A percentile compares a stretch with the other conserved stretches of the same genome.
Conservation (phyloP, 1,284 basidiomycete genomes). For the Ceratobasidium sp. region DNA sequence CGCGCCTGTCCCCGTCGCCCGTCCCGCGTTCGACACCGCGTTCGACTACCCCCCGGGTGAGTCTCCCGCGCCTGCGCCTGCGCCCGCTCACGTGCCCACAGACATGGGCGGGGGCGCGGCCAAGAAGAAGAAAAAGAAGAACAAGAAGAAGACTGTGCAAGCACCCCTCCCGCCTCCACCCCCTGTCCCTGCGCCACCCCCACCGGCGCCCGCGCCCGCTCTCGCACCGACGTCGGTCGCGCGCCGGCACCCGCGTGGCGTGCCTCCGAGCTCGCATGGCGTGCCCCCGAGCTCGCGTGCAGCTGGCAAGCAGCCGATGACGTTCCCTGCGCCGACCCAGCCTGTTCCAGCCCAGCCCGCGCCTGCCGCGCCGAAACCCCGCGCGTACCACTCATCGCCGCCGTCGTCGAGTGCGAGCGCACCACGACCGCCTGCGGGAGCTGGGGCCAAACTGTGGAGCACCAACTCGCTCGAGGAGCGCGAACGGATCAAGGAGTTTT, state of each 20-base stretch:
- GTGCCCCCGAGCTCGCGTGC: slow-evolving; percentile 70
- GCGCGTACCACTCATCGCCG: slow-evolving; percentile 71
- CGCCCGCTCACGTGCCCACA: slow-evolving; percentile 30
- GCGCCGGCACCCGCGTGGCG: slow-evolving; percentile 53
- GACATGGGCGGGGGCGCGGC: slow-evolving; percentile 31
- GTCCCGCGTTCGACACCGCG: slow-evolving; percentile 44
- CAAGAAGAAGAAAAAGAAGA: slow-evolving; percentile 56
- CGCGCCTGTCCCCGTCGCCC: slow-evolving; percentile 48
- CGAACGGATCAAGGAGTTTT: slow-evolving; percentile 97
- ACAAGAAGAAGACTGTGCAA: slow-evolving; percentile 53
- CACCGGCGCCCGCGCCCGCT: slow-evolving; percentile 49
- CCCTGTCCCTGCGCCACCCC: slow-evolving; percentile 51
- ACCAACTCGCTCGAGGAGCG: slow-evolving; percentile 91
- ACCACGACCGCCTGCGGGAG: slow-evolving; percentile 50
- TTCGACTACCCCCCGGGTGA: slow-evolving; percentile 33
- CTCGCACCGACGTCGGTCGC: slow-evolving; percentile 51
- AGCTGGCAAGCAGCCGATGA: slow-evolving; percentile 81
- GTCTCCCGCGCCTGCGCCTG: slow-evolving; percentile 20
- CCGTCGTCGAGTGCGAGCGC: slow-evolving; percentile 71
- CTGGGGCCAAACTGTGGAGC: slow-evolving; percentile 78
- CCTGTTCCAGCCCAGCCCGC: slow-evolving; percentile 55
- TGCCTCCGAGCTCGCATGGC: slow-evolving; percentile 1
- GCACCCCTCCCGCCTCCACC: slow-evolving; percentile 50
- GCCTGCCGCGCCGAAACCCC: slow-evolving; percentile 58
- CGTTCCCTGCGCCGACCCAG: slow-evolving; percentile 56